Conservation (phyloP, 495 filamentous ascomycete genomes). For the Talaromyces trachyspermus region DNA sequence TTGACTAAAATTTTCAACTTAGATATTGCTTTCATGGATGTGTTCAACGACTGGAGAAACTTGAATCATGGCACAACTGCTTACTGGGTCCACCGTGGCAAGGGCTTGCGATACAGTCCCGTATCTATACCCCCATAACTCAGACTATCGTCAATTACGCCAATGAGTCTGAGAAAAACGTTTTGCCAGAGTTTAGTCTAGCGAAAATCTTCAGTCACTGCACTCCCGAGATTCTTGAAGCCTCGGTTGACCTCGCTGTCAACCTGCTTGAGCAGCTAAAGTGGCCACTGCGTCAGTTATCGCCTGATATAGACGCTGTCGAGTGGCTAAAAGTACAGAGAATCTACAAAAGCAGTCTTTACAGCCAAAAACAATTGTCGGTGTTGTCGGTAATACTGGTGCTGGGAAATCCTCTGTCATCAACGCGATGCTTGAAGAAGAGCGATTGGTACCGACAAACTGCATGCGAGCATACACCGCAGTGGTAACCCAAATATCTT, state of each 20-base stretch:
- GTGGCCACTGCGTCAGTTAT: not conserved
- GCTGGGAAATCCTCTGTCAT: constrained; percentile 55
- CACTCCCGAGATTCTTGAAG: constrained; percentile 4
- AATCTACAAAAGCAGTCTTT: constrained; percentile 24
- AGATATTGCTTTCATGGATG: not conserved
- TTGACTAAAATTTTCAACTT: not conserved
- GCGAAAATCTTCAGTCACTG: not conserved
- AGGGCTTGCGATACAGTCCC: not conserved
- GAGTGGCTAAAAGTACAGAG: constrained; percentile 4
- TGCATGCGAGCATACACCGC: constrained; percentile 62
- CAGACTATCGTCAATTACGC: not conserved
- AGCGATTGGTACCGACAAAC: constrained; percentile 44
- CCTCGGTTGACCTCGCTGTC: constrained; percentile 1
- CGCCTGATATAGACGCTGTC: not conserved
- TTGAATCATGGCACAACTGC: constrained; percentile 1
- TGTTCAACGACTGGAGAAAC: not conserved
- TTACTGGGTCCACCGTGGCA: not conserved
- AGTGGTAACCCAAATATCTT: constrained; percentile 58
- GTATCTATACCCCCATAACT: too few species aligned
- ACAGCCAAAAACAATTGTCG: constrained; percentile 39
- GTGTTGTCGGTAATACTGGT: constrained; percentile 52
- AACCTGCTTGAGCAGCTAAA: constrained; percentile 2
- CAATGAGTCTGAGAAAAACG: not conserved
- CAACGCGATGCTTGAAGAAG: constrained; percentile 52
- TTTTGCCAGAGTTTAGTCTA: constrained; percentile 1